These are phyloP conservation scores for Colletotrichum coccodes DNA, from an alignment of 2,329 filamentous ascomycete species.

Conservation along the genomic window DNA sequence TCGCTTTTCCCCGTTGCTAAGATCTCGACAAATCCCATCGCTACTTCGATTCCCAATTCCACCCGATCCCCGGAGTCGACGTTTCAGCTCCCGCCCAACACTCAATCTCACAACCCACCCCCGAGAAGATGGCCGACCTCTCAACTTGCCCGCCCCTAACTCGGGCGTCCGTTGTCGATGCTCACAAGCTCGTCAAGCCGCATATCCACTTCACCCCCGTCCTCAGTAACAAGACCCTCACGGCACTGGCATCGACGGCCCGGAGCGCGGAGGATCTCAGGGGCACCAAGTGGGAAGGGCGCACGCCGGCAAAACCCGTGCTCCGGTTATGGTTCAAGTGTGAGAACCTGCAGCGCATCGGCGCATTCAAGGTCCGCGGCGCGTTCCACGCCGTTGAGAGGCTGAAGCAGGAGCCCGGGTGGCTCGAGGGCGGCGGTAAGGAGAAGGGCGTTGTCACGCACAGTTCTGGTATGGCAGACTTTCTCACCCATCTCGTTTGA, in stretches of 20 bases:
- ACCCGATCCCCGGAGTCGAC: background rate
- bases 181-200: conserved; percentile 77
- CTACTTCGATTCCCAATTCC: background rate
- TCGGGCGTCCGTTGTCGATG: conserved; percentile 75
- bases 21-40: background rate
- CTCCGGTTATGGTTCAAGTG: conserved; percentile 92
- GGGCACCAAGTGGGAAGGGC: conserved; percentile 66
- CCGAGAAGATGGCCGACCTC: conserved; percentile 60
- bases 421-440: conserved; percentile 67
- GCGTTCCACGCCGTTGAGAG: conserved; percentile 87
- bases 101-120: background rate
- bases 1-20: conserved; percentile 1
- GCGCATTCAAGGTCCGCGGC: conserved; percentile 92
- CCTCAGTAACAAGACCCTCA: conserved; percentile 81
- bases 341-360: conserved; percentile 90
- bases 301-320: conserved; percentile 69
- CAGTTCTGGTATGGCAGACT: conserved; percentile 74
- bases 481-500: background rate
- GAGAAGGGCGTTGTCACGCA: conserved; percentile 86
- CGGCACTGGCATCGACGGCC: conserved; percentile 77
- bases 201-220: conserved; percentile 88
- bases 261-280: conserved; percentile 63
- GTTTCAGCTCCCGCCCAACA: background rate
- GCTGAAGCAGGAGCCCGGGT: conserved; percentile 70
- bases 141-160: conserved; percentile 72